A percentile compares a stretch with the other conserved stretches of the same genome.
phyloP scores from a whole-genome alignment of 2,329 filamentous ascomycete genomes.

The Fusarium abutilonis region DNA sequence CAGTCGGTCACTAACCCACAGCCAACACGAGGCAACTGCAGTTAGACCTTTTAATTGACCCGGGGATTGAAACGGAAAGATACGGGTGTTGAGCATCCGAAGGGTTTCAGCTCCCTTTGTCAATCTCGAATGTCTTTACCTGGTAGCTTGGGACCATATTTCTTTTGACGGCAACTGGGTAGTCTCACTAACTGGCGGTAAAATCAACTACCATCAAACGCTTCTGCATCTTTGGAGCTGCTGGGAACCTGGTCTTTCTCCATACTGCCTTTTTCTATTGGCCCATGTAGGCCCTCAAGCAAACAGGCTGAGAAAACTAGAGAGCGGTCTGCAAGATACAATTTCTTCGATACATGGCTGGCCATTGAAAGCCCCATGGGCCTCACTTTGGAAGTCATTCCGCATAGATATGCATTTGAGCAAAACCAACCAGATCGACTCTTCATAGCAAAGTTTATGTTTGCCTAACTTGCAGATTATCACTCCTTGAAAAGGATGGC shows the following conservation, averaged over 20 bases:
- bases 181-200: too few relatives aligned
- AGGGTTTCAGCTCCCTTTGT: too few relatives aligned
- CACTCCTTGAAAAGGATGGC: too few relatives aligned
- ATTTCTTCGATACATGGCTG: neutral
- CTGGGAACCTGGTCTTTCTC: neutral
- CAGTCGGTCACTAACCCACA: too few relatives aligned
- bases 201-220: neutral
- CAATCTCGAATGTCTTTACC: too few relatives aligned
- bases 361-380: neutral
- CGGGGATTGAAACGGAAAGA: too few relatives aligned
- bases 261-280: neutral
- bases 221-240: neutral
- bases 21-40: too few relatives aligned
- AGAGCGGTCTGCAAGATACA: conserved; percentile 12
- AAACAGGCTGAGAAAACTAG: neutral
- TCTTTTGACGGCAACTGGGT: conserved; percentile 8
- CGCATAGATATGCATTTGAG: neutral
- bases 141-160: neutral
- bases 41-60: too few relatives aligned
- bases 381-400: neutral
- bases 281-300: too few relatives aligned
- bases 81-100: too few relatives aligned
- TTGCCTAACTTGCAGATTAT: too few relatives aligned
- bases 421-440: neutral
- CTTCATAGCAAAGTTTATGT: too few relatives aligned